phyloP scores from a whole-genome alignment of 208 protist species.

The Crithidia mellificae region DNA sequence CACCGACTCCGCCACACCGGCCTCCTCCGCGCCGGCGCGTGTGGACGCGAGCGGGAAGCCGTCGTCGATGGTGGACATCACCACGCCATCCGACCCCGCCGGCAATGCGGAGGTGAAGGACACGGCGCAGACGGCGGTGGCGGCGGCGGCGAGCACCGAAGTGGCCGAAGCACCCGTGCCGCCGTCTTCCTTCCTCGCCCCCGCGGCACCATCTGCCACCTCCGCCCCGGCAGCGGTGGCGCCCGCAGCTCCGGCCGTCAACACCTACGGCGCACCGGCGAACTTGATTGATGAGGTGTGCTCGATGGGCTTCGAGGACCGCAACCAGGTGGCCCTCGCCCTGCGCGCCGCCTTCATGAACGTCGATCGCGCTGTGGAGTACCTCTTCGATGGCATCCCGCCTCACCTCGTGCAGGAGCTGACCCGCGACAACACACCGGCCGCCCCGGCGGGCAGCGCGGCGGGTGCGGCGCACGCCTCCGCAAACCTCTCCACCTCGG shows the following conservation, averaged over 20 bases:
- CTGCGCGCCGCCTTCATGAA: conserved; percentile 88
- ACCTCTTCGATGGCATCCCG: conserved; percentile 84
- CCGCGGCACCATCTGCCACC: conserved; percentile 17
- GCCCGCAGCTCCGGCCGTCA: conserved; percentile 12
- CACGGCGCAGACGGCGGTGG: background rate
- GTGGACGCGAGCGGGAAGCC: conserved; percentile 1
- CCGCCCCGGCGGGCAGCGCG: background rate
- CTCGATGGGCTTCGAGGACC: conserved; percentile 88
- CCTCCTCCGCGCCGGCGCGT: conserved; percentile 2
- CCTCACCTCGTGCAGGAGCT: conserved; percentile 44
- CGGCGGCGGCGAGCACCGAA: background rate
- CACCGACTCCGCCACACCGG: background rate
- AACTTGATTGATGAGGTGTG: conserved; percentile 78
- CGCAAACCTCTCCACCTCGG: too few relatives aligned
- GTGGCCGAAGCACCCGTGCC: conserved; percentile 1
- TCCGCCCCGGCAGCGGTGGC: background rate
- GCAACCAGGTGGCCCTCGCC: conserved; percentile 67
- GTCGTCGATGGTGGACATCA: conserved; percentile 6
- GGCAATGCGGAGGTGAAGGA: background rate
- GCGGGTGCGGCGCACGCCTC: too few relatives aligned
- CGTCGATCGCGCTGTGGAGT: conserved; percentile 85
- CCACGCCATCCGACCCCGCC: background rate
- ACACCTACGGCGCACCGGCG: conserved; percentile 38
- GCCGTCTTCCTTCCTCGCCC: conserved; percentile 11
- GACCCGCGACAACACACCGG: conserved; percentile 8